Percentiles rank a stretch among this genome's conserved stretches.
Evolutionary conservation across 257 asterid species (phyloP).

Genomic region (Solanum pinnatisectum): DNA sequence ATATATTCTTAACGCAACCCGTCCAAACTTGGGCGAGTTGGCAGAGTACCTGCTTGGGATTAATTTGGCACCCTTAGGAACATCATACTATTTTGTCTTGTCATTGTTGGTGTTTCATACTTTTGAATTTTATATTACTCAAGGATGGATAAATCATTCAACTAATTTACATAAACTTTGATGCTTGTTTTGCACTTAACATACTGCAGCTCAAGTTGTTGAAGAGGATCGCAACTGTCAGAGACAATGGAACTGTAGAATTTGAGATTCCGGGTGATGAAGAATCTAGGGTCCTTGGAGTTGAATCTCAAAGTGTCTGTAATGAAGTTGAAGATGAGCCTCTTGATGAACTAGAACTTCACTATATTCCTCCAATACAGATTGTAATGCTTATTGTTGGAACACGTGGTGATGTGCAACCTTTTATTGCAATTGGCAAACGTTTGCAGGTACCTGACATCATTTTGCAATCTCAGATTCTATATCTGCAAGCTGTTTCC

Average conservation of each 20-base stretch:
- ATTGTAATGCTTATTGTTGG: conserved; percentile 94
- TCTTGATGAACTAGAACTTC: conserved; percentile 57
- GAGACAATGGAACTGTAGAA: conserved; percentile 89
- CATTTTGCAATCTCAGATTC: background rate
- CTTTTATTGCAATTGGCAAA: conserved; percentile 92
- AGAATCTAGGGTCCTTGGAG: conserved; percentile 33
- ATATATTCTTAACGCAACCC: background rate
- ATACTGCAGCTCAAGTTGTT: conserved; percentile 83
- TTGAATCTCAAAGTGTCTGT: conserved; percentile 24
- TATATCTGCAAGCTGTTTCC: background rate
- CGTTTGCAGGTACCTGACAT: conserved; percentile 46
- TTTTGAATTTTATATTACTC: background rate
- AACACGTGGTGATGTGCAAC: conserved; percentile 97
- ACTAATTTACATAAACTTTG: background rate
- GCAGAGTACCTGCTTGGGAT: background rate
- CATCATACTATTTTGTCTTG: background rate
- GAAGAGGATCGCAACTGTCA: conserved; percentile 87
- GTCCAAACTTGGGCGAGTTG: background rate
- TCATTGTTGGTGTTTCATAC: background rate
- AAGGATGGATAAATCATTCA: background rate
- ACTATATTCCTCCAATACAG: conserved; percentile 71
- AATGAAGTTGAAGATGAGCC: conserved; percentile 49
- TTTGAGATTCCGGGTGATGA: conserved; percentile 77
- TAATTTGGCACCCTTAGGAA: background rate
- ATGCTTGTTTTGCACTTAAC: conserved; percentile 35